A percentile compares a stretch with the other conserved stretches of the same genome.
phyloP scores from a whole-genome alignment of 495 filamentous ascomycete species.

The Xylaria bambusicola region DNA sequence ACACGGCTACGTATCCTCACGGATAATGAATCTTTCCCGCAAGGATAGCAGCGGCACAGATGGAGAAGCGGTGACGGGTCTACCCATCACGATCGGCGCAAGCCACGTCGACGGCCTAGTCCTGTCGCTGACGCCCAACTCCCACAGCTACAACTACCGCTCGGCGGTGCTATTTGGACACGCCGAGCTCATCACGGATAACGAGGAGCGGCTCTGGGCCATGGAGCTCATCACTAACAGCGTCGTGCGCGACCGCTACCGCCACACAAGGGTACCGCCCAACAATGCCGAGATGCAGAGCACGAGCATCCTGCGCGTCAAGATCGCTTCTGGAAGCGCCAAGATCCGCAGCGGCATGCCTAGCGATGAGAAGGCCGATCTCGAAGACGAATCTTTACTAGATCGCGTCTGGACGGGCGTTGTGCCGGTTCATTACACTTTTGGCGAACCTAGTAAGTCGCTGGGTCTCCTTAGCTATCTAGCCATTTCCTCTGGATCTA shows the following conservation, averaged over 20 bases:
- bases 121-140: slow-evolving; percentile 73
- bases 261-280: slow-evolving; percentile 69
- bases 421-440: slow-evolving; percentile 67
- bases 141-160: slow-evolving; percentile 88
- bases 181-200: slow-evolving; percentile 65
- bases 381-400: slow-evolving; percentile 59
- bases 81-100: slow-evolving; percentile 68
- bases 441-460: slow-evolving; percentile 61
- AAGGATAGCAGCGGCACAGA: slow-evolving; percentile 30
- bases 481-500: not conserved
- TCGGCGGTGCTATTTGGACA: slow-evolving; percentile 78
- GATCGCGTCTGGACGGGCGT: slow-evolving; percentile 78
- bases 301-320: slow-evolving; percentile 73
- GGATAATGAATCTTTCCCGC: slow-evolving; percentile 71
- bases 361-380: slow-evolving; percentile 71
- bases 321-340: slow-evolving; percentile 69
- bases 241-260: slow-evolving; percentile 69
- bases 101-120: slow-evolving; percentile 72
- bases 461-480: no score
- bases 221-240: slow-evolving; percentile 81
- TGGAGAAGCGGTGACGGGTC: slow-evolving; percentile 37
- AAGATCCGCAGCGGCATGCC: slow-evolving; percentile 74
- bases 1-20: slow-evolving; percentile 82
- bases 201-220: slow-evolving; percentile 76
- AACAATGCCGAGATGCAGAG: slow-evolving; percentile 73